Percentiles rank a stretch among this genome's conserved stretches.
Evolutionary conservation across 179 eudicot genomes (phyloP).

Genomic region (Sideroxylon spinosum): DNA sequence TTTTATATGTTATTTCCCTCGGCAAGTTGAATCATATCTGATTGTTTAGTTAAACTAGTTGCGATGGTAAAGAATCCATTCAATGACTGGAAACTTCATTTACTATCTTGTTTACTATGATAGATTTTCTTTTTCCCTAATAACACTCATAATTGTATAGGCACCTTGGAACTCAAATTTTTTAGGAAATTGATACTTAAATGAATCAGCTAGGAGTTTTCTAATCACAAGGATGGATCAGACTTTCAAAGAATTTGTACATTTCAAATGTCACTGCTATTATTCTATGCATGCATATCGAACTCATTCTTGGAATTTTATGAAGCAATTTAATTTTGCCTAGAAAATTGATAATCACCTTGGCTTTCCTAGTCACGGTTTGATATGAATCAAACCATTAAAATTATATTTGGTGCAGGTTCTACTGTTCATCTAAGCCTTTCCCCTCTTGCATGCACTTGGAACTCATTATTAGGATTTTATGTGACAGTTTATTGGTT

Average conservation of each 20-base stretch:
- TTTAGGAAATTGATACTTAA: constrained; percentile 9
- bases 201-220: neutral
- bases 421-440: too few relatives aligned
- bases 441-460: too few relatives aligned
- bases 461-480: too few relatives aligned
- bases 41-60: neutral
- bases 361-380: too few relatives aligned
- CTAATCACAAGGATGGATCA: too few relatives aligned
- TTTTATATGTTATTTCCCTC: neutral
- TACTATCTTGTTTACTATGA: neutral
- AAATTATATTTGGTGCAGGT: too few relatives aligned
- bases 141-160: neutral
- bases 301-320: neutral
- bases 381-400: too few relatives aligned
- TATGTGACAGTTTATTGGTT: too few relatives aligned
- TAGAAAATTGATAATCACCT: too few relatives aligned
- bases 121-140: neutral
- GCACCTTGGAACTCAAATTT: neutral
- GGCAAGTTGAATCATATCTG: neutral
- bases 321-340: neutral
- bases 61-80: neutral
- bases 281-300: neutral
- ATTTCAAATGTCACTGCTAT: neutral
- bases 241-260: too few relatives aligned
- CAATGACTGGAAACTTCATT: neutral